phyloP scores from a whole-genome alignment of 1,284 basidiomycete genomes.

The Prillingera fragicola region DNA sequence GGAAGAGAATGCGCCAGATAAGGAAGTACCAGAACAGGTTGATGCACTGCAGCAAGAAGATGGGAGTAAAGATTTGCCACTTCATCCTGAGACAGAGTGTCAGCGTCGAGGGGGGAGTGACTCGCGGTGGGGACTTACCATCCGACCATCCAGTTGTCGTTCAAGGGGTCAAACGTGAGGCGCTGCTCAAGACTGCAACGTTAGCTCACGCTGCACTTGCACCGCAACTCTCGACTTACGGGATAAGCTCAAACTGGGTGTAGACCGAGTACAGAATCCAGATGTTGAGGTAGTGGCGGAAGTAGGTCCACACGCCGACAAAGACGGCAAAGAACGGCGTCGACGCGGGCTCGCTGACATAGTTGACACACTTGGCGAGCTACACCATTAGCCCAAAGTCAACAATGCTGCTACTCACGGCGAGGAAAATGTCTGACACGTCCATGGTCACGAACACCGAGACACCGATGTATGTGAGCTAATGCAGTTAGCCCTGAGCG shows the following conservation, averaged over 20 bases:
- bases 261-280: conserved; percentile 83
- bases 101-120: not conserved
- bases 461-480: conserved; percentile 77
- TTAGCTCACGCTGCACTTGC: not conserved
- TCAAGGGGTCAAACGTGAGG: conserved; percentile 55
- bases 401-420: conserved; percentile 53
- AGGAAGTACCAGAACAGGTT: conserved; percentile 89
- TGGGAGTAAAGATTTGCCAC: conserved; percentile 70
- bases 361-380: conserved; percentile 82
- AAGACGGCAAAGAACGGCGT: conserved; percentile 64
- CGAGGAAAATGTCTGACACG: conserved; percentile 82
- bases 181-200: conserved; percentile 5
- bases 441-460: conserved; percentile 97
- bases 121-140: conserved; percentile 49
- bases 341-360: conserved; percentile 67
- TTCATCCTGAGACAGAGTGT: conserved; percentile 54
- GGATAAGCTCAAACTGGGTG: conserved; percentile 70
- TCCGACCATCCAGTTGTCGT: conserved; percentile 64
- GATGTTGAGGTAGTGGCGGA: conserved; percentile 90
- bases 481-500: conserved; percentile 2
- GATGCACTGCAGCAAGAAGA: conserved; percentile 69
- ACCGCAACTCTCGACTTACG: conserved; percentile 55
- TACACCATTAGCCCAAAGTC: conserved; percentile 35
- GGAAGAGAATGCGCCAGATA: conserved; percentile 63
- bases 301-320: conserved; percentile 79